Evolutionary conservation across 495 filamentous ascomycete genomes (phyloP).

Genomic region (Evansstolkia leycettana): DNA sequence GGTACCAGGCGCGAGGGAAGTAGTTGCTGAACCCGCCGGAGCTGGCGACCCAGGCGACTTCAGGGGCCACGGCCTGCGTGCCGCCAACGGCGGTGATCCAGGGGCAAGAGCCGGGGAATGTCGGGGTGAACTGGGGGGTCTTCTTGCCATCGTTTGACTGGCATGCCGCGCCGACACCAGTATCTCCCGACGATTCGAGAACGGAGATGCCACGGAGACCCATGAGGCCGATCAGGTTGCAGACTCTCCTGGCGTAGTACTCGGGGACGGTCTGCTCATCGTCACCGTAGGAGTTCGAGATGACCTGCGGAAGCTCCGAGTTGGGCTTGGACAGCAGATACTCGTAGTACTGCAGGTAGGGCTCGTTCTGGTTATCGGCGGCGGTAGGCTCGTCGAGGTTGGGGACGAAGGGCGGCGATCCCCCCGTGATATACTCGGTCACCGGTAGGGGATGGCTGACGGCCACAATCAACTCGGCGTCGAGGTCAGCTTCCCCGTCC

Average conservation of each 20-base stretch:
- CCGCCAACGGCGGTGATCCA: conserved; percentile 57
- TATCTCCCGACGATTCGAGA: conserved; percentile 50
- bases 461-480: conserved; percentile 50
- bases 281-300: conserved; percentile 63
- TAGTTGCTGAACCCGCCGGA: conserved; percentile 58
- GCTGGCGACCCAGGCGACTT: conserved; percentile 34
- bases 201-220: conserved; percentile 57
- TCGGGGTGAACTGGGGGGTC: conserved; percentile 43
- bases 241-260: conserved; percentile 51
- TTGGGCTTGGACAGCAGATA: conserved; percentile 43
- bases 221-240: conserved; percentile 54
- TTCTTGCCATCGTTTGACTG: conserved; percentile 47
- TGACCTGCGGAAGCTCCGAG: conserved; percentile 47
- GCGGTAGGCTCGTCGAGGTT: conserved; percentile 41
- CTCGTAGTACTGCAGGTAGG: conserved; percentile 51
- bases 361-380: conserved; percentile 45
- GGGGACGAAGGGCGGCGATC: conserved; percentile 43
- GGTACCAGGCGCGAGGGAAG: conserved; percentile 48
- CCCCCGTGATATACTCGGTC: conserved; percentile 50
- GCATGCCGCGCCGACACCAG: conserved; percentile 44
- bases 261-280: conserved; percentile 59
- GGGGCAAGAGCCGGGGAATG: conserved; percentile 54
- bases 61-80: conserved; percentile 39
- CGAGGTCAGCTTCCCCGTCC: conserved; percentile 55
- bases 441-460: conserved; percentile 44